A percentile compares a stretch with the other conserved stretches of the same genome.
These are phyloP conservation scores for Cornus suecica DNA, from an alignment of 148 eudicot species.

Conservation along the genomic window DNA sequence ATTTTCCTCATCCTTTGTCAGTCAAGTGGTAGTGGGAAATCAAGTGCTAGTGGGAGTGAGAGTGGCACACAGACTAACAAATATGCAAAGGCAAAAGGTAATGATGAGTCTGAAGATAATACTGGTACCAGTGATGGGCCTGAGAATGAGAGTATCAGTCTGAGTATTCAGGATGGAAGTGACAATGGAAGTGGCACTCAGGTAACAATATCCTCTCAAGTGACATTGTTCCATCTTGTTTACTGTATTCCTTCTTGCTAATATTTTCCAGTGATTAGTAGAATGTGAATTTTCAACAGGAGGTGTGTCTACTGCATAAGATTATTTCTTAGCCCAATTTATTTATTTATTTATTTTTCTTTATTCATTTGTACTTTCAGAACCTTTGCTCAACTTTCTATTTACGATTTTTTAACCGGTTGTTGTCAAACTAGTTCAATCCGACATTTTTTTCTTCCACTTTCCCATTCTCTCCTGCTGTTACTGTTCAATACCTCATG, in stretches of 20 bases:
- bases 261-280: background rate
- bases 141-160: conserved; percentile 9
- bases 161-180: conserved; percentile 17
- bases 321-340: too few relatives aligned
- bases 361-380: too few relatives aligned
- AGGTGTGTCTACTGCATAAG: too few relatives aligned
- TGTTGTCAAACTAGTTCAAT: too few relatives aligned
- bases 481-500: too few relatives aligned
- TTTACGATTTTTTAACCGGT: too few relatives aligned
- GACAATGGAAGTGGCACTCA: conserved; percentile 28
- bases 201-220: conserved; percentile 10
- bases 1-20: conserved; percentile 13
- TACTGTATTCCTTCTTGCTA: background rate
- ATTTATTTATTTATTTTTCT: too few relatives aligned
- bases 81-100: conserved; percentile 4
- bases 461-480: too few relatives aligned
- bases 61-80: conserved; percentile 18
- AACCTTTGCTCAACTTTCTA: too few relatives aligned
- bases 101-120: conserved; percentile 9
- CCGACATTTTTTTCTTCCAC: too few relatives aligned
- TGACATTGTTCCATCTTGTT: background rate
- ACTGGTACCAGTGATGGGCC: conserved; percentile 14
- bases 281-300: background rate
- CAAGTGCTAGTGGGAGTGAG: conserved; percentile 18
- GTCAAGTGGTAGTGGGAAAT: conserved; percentile 14